phyloP scores from a whole-genome alignment of 2,329 filamentous ascomycete species.

The Fusarium equiseti region DNA sequence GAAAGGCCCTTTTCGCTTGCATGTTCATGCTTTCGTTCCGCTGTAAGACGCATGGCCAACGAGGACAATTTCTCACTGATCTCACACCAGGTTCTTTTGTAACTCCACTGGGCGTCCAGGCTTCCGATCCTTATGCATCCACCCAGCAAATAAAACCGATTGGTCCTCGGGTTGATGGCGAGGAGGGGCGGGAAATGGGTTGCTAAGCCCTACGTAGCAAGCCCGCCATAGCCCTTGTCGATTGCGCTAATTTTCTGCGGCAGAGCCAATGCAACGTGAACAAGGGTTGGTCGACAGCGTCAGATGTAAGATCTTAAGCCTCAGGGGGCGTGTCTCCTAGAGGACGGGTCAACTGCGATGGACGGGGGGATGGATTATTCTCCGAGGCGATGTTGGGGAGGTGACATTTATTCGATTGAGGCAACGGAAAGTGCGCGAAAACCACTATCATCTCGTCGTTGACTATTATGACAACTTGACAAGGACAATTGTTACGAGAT shows the following conservation, averaged over 20 bases:
- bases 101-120: background rate
- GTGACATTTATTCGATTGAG: background rate
- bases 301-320: conserved; percentile 2
- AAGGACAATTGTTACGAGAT: background rate
- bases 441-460: background rate
- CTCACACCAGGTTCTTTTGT: conserved; percentile 11
- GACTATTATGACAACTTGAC: background rate
- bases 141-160: background rate
- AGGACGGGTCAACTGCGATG: background rate
- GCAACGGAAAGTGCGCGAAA: background rate
- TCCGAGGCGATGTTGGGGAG: background rate
- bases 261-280: conserved; percentile 1
- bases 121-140: too few species aligned
- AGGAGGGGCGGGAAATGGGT: background rate
- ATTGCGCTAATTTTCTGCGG: background rate
- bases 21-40: background rate
- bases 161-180: background rate
- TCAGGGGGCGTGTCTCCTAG: background rate
- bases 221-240: background rate
- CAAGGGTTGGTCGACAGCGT: background rate
- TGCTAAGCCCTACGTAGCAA: background rate
- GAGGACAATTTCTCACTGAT: background rate
- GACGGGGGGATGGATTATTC: background rate
- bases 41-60: conserved; percentile 3
- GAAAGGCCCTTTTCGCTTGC: conserved; percentile 3